Conservation (phyloP, 139 green algal species). For the Picochlorum sp. region DNA sequence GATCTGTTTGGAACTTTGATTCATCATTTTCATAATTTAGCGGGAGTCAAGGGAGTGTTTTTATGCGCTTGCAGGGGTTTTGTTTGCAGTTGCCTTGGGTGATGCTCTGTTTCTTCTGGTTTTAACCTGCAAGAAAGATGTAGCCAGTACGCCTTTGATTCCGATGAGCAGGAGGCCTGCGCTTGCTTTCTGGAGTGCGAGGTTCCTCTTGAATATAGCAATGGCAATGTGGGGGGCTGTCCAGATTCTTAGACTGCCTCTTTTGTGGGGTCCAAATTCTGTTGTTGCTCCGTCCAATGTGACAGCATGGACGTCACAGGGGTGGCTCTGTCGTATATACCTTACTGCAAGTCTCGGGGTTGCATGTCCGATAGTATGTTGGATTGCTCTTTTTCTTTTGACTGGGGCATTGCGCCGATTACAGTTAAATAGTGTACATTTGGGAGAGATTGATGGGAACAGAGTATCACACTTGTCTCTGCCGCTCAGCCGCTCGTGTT, state of each 20-base stretch:
- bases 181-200: background rate
- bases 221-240: background rate
- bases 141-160: no score
- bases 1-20: no score
- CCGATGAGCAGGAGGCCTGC: background rate
- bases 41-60: no score
- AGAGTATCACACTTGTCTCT: background rate
- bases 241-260: constrained; percentile 11
- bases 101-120: background rate
- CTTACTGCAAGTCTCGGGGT: constrained; percentile 15
- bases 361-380: constrained; percentile 5
- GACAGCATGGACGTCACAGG: constrained; percentile 10
- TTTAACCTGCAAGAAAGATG: background rate
- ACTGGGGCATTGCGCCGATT: background rate
- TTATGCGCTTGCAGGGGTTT: background rate
- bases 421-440: no score
- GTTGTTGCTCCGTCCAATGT: background rate
- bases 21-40: no score
- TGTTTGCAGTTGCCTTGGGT: background rate
- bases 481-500: background rate
- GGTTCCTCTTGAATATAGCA: background rate
- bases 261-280: constrained; percentile 21
- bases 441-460: background rate
- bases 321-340: constrained; percentile 24
- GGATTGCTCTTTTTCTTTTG: constrained; percentile 13